A percentile compares a stretch with the other conserved stretches of the same genome.
Conservation (phyloP, 768 basidiomycete genomes). For the Russula earlei region DNA sequence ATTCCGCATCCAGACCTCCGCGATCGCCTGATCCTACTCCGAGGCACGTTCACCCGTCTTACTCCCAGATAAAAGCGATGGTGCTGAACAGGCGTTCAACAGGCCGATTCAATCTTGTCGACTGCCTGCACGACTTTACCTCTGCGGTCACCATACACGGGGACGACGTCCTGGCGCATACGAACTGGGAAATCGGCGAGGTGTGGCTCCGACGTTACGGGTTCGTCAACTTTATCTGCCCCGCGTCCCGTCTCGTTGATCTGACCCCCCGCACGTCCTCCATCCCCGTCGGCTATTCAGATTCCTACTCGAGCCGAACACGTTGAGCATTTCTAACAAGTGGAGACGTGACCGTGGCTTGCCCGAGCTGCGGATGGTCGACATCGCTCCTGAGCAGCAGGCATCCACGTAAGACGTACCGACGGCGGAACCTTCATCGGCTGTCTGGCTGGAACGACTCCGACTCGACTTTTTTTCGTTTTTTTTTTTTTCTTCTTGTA, state of each 20-base stretch:
- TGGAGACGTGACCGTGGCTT: conserved; percentile 85
- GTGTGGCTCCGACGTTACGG: conserved; percentile 76
- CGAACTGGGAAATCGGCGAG: conserved; percentile 85
- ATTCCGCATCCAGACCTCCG: conserved; percentile 84
- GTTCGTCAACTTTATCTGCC: conserved; percentile 35
- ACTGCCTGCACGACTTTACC: conserved; percentile 69
- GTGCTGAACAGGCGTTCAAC: conserved; percentile 1
- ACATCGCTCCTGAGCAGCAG: conserved; percentile 31
- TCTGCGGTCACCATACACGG: conserved; percentile 69
- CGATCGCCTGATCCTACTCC: conserved; percentile 81
- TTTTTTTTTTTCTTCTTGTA: background rate
- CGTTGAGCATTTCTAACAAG: conserved; percentile 65
- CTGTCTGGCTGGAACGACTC: background rate
- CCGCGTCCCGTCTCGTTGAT: background rate
- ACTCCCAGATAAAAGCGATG: background rate
- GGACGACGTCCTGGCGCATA: conserved; percentile 83
- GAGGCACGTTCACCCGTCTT: conserved; percentile 38
- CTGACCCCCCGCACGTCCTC: conserved; percentile 1
- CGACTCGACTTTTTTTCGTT: background rate
- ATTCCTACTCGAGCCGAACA: conserved; percentile 67
- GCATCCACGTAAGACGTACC: conserved; percentile 2
- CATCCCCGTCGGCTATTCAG: conserved; percentile 32
- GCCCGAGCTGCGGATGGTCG: conserved; percentile 49
- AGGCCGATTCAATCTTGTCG: conserved; percentile 75
- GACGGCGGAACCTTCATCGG: background rate